Evolutionary conservation across 805 yeast genomes (phyloP), one percentile per base, ranked within the genome.

Genomic region (Lipomyces anomalus): DNA sequence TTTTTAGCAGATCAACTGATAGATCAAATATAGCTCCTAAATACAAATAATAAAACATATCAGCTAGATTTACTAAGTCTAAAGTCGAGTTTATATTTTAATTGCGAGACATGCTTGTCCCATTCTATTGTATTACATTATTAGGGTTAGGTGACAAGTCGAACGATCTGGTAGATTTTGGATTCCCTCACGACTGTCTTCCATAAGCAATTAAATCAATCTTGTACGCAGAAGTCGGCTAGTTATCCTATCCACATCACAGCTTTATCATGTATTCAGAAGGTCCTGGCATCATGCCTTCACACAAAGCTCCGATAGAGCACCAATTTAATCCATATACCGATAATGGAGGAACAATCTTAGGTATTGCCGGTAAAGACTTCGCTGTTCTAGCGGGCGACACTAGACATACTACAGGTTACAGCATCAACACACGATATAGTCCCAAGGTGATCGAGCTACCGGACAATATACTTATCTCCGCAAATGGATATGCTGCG

Each of bases 361-460:
- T 92, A 57, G 98, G 97, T 43, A 92, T 92, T 67, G 97, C 98
- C 1, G 98, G 98, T 41, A 85, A 87, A 64, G 97, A 92, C 67
- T 92, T 88, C 61, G 96, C 95, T 17, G 92, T 92, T 29, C 73
- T 92, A 50, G 98, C 98, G 0, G 97, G 97, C 38, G 98, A 92
- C 66, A 92, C 98, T n/a, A 82, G 98, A 72, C 94, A 84, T 61
- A 86, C 95, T 4, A 81, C 84, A 17, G 98, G 97, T 20, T 92
- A 88, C 68, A 80, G 85, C 52, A 92, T 92, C 65, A 88, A 92
- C 65, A 81, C 97, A 6, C 80, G 98, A 62, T 81, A 84, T 65
- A 92, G 86, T 65, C 92, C 95, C 35, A 89, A 87, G 66, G 84
- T 92, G 45, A 82, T 85, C 59, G 78, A 82, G 56, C 83, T 86